A percentile compares a stretch with the other conserved stretches of the same genome.
Conservation (phyloP, 2,329 filamentous ascomycete genomes). For the Coleophoma eucalyptorum region DNA sequence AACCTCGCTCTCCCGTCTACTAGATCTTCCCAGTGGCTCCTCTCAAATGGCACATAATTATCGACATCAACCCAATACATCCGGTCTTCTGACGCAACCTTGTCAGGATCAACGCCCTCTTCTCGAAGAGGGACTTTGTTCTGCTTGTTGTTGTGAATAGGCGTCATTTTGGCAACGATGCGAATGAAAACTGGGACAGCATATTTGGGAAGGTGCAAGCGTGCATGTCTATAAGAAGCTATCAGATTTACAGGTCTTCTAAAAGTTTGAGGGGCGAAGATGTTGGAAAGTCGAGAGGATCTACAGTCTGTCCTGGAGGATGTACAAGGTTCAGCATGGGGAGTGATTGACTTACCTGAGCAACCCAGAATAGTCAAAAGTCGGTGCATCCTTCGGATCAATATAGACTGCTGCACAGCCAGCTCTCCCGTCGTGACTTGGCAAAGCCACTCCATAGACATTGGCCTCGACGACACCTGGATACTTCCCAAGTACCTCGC, state of each 20-base stretch:
- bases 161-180: slow-evolving; percentile 51
- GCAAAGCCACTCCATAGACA: slow-evolving; percentile 65
- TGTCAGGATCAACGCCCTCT: slow-evolving; percentile 59
- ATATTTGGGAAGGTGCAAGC: slow-evolving; percentile 62
- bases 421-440: slow-evolving; percentile 64
- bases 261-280: neutral
- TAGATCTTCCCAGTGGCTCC: slow-evolving; percentile 54
- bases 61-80: slow-evolving; percentile 52
- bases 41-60: slow-evolving; percentile 55
- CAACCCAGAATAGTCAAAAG: slow-evolving; percentile 58
- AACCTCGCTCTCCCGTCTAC: slow-evolving; percentile 39
- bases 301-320: too few relatives aligned
- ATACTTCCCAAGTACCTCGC: slow-evolving; percentile 56
- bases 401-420: slow-evolving; percentile 63
- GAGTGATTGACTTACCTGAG: slow-evolving; percentile 36
- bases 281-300: too few relatives aligned
- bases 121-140: slow-evolving; percentile 69
- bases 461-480: slow-evolving; percentile 61
- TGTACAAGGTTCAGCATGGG: too few relatives aligned
- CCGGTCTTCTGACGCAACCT: slow-evolving; percentile 36
- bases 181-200: slow-evolving; percentile 73
- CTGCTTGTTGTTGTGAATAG: slow-evolving; percentile 77
- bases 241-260: neutral
- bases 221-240: slow-evolving; percentile 39
- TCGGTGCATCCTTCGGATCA: slow-evolving; percentile 38